A percentile compares a stretch with the other conserved stretches of the same genome.
Evolutionary conservation across 371 early-diverging fungal genomes (phyloP).

Genomic region (Capniomyces stellatus): DNA sequence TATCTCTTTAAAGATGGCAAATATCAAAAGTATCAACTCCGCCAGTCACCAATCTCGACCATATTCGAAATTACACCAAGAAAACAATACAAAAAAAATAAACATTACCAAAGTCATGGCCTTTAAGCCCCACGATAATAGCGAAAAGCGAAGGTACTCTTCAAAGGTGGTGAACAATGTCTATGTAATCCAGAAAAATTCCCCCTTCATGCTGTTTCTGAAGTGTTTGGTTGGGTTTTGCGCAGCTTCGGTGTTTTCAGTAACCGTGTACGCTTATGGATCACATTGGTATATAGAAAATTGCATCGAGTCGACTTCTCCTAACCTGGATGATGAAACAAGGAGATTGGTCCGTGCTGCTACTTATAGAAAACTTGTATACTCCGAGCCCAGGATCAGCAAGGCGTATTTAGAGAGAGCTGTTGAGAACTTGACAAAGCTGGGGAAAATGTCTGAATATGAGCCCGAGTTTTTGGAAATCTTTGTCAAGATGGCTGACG

Average conservation of each 20-base stretch:
- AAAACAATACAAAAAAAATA: too few relatives aligned
- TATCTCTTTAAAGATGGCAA: too few relatives aligned
- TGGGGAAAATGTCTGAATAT: background rate
- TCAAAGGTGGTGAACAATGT: too few relatives aligned
- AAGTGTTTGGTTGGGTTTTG: slow-evolving; percentile 7
- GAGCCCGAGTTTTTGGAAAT: background rate
- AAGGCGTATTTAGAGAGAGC: background rate
- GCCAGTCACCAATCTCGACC: too few relatives aligned
- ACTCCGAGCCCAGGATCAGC: background rate
- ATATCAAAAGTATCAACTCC: too few relatives aligned
- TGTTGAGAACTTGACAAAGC: background rate
- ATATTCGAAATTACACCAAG: too few relatives aligned
- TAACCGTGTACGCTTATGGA: slow-evolving; percentile 1
- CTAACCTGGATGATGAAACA: background rate
- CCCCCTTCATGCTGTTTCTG: slow-evolving; percentile 7
- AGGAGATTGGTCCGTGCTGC: background rate
- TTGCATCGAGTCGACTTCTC: background rate
- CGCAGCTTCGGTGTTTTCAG: background rate
- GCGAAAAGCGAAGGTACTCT: too few relatives aligned
- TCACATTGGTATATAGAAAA: slow-evolving; percentile 1
- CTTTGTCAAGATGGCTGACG: background rate
- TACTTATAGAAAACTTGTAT: background rate
- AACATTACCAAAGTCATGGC: too few relatives aligned
- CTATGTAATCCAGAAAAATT: too few relatives aligned
- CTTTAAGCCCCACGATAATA: too few relatives aligned